phyloP scores from a whole-genome alignment of 257 asterid genomes.

The Solanum neorickii region DNA sequence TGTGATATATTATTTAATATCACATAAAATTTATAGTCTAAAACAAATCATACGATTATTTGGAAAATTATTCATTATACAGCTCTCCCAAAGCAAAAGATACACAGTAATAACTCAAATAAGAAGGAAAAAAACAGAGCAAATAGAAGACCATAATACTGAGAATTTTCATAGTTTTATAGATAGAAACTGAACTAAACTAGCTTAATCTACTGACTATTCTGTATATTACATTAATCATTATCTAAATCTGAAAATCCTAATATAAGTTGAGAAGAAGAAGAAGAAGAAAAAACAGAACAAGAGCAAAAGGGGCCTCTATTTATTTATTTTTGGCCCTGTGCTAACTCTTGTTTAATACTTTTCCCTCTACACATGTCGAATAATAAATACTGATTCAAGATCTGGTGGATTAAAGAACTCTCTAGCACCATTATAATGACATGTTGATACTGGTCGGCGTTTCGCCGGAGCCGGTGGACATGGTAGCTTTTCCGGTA shows the following conservation, averaged over 20 bases:
- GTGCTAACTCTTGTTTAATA: neutral
- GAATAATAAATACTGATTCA: conserved; percentile 48
- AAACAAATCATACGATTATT: too few relatives aligned
- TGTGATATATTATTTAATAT: too few relatives aligned
- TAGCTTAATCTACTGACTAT: neutral
- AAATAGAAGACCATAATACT: neutral
- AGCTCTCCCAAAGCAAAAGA: too few relatives aligned
- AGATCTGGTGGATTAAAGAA: conserved; percentile 74
- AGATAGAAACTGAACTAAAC: neutral
- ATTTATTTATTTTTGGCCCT: neutral
- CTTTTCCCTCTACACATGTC: conserved; percentile 49
- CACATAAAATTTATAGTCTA: too few relatives aligned
- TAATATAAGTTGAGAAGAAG: neutral
- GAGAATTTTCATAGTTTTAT: neutral
- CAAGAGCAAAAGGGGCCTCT: neutral
- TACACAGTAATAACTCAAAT: neutral
- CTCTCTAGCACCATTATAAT: conserved; percentile 42
- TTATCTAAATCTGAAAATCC: neutral
- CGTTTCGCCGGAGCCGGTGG: conserved; percentile 86
- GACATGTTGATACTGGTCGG: conserved; percentile 42
- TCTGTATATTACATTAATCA: neutral
- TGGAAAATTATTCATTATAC: too few relatives aligned
- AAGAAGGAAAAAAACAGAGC: neutral
- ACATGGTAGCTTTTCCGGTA: conserved; percentile 55
- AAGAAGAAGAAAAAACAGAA: neutral